Percentiles rank a stretch among this genome's conserved stretches.
phyloP scores from a whole-genome alignment of 148 eudicot species.

The Polygonum aviculare region DNA sequence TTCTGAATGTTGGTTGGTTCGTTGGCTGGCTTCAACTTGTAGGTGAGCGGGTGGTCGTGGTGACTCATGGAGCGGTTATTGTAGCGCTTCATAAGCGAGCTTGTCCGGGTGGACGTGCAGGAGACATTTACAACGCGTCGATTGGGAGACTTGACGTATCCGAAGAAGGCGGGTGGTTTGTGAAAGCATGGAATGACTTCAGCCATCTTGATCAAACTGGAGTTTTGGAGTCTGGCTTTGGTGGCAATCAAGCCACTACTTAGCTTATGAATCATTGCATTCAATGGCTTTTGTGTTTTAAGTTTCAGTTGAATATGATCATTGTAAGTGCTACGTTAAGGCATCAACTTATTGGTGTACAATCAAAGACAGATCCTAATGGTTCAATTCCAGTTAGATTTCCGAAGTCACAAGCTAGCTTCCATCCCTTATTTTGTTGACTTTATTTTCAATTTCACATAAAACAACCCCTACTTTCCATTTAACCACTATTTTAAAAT shows the following conservation, averaged over 20 bases:
- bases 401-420: no score
- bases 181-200: slow-evolving; percentile 72
- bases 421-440: no score
- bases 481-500: no score
- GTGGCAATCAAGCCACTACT: slow-evolving; percentile 71
- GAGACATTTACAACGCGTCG: slow-evolving; percentile 58
- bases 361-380: no score
- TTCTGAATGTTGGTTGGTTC: background rate
- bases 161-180: slow-evolving; percentile 47
- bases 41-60: slow-evolving; percentile 80
- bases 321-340: no score
- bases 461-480: no score
- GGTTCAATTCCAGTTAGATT: no score
- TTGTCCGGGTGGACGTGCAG: slow-evolving; percentile 29
- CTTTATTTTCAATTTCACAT: no score
- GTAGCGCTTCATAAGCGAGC: slow-evolving; percentile 51
- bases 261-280: slow-evolving; percentile 17
- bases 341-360: no score
- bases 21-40: slow-evolving; percentile 2
- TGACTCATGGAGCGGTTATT: slow-evolving; percentile 76
- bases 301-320: no score
- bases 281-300: background rate
- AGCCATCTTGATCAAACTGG: slow-evolving; percentile 53
- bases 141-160: slow-evolving; percentile 50
- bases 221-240: slow-evolving; percentile 61